These are phyloP conservation scores for Magnaporthales sp. DNA, from an alignment of 2,329 filamentous ascomycete species.

Conservation along the genomic window DNA sequence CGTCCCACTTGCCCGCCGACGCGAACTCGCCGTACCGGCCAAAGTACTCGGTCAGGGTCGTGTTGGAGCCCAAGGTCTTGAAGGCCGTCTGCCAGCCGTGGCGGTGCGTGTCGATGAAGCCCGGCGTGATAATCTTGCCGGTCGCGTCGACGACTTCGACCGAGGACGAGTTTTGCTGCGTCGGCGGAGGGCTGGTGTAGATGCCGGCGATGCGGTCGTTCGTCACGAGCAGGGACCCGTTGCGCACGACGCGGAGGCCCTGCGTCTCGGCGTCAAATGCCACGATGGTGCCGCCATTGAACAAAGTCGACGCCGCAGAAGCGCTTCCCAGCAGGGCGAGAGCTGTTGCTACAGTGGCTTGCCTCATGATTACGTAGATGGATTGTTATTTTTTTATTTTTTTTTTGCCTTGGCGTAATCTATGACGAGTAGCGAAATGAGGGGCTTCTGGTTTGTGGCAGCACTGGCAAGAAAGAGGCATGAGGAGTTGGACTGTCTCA, in stretches of 20 bases:
- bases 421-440: neutral
- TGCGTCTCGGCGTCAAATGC: conserved; percentile 25
- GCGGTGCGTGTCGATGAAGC: conserved; percentile 48
- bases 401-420: neutral
- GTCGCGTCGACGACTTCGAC: conserved; percentile 37
- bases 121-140: conserved; percentile 42
- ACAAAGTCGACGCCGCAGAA: conserved; percentile 11
- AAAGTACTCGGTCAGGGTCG: conserved; percentile 39
- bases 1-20: conserved; percentile 21
- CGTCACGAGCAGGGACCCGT: conserved; percentile 30
- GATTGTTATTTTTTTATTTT: neutral
- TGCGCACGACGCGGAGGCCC: conserved; percentile 25
- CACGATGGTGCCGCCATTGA: conserved; percentile 29
- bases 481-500: neutral
- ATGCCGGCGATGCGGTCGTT: conserved; percentile 27
- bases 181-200: conserved; percentile 10
- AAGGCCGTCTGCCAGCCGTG: conserved; percentile 48
- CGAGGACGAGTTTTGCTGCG: neutral
- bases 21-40: conserved; percentile 27
- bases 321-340: conserved; percentile 5
- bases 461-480: neutral
- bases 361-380: neutral
- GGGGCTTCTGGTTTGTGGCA: neutral
- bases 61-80: conserved; percentile 43
- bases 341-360: neutral